Percentiles rank a stretch among this genome's conserved stretches.
phyloP scores from a whole-genome alignment of 2,329 filamentous ascomycete genomes.

The Whalleya microplaca region DNA sequence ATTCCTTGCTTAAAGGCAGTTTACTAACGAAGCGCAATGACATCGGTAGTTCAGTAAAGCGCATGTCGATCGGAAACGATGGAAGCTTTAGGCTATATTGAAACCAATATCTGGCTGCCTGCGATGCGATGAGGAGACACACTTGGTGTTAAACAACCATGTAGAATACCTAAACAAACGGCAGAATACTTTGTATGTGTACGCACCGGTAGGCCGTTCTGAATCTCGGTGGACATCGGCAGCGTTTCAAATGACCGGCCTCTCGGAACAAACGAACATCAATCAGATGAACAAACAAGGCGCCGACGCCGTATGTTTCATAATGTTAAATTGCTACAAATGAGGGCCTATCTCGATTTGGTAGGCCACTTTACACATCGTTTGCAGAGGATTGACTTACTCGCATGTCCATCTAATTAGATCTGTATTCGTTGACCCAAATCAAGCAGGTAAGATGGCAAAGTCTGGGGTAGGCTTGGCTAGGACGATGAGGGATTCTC shows the following conservation, averaged over 20 bases:
- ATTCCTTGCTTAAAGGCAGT: slow-evolving; percentile 13
- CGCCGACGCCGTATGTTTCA: not conserved
- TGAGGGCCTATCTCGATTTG: not conserved
- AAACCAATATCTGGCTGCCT: not conserved
- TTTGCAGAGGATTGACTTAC: not conserved
- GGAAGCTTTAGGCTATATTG: slow-evolving; percentile 24
- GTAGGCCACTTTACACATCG: not conserved
- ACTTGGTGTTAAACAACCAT: slow-evolving; percentile 3
- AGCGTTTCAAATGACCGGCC: not conserved
- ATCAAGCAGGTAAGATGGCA: slow-evolving; percentile 13
- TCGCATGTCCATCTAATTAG: slow-evolving; percentile 1
- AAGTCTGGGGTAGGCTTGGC: slow-evolving; percentile 13
- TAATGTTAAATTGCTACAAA: not conserved
- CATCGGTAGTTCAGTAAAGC: slow-evolving; percentile 3
- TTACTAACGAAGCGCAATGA: not conserved
- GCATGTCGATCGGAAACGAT: slow-evolving; percentile 3
- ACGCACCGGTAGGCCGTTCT: not conserved
- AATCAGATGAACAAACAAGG: not conserved
- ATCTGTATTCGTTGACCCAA: slow-evolving; percentile 9
- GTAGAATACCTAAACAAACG: no score
- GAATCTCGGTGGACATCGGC: not conserved
- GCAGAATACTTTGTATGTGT: no score
- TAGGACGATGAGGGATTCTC: not conserved
- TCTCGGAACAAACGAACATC: not conserved
- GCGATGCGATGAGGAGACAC: slow-evolving; percentile 10